Base-by-base conservation (phyloP, 805 yeast species). In the Groenewaldozyma salmanticensis region DNA sequence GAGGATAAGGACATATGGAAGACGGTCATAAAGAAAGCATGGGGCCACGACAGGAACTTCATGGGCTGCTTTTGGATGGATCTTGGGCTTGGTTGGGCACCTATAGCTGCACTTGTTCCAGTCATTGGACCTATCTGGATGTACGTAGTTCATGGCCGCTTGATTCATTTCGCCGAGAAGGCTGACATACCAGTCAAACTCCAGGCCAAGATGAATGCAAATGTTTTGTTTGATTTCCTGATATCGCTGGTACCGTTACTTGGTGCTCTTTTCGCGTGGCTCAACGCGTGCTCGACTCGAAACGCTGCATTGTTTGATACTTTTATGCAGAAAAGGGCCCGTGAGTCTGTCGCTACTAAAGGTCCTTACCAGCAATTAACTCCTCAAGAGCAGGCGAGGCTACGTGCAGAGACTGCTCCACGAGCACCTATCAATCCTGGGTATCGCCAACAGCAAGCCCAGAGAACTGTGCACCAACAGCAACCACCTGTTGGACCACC, bases 11-110 rank as follows among this genome's bases (percentile, higher is more conserved):
- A 73, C 51, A 64, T 70, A 5, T 90, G 92, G 94, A 81, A 79
- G 55, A 62, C 58, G 20, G 65, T 87, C n/a, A 88, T 80, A 54
- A 68, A 64, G 38, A 71, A 75, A 45, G 96, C 96, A 0, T 88
- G 96, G 96, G 54, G 71, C 13, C 87, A 90, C 55, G 97, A 90
- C 57, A 72, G 73, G 49, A 84, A 94, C 57, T 74, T 85, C 52
- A 67, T 82, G 58, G 95, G 95, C 0, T 79, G 88, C 47, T 79
- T 79, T 35, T 53, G 43, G 39, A 36, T 74, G 49, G 87, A 77
- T 60, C 71, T 85, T 49, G 90, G 92, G 1, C 51, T 82, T 16
- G 96, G 96, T 0, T 60, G 80, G 53, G 90, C 81, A 1, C 92
- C 95, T 1, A 39, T 87, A 11, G 69, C 79, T 31, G 71, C 80